Base-by-base conservation (phyloP, 116 monocot genomes). In the Trichopus zeylanicus region DNA sequence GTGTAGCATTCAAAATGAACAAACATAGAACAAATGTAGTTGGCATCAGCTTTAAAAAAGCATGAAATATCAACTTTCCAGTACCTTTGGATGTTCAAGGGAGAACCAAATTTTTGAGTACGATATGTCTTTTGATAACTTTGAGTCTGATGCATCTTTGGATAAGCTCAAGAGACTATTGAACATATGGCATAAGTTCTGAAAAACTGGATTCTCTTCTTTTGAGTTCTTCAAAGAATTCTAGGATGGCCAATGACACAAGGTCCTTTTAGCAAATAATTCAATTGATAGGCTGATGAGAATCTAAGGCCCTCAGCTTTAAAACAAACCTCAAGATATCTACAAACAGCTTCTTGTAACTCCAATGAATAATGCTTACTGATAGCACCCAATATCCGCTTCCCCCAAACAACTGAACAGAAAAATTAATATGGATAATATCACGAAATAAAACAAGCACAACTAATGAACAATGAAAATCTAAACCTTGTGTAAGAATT, bases 71-170 rank as follows among this genome's bases (percentile, higher is more conserved):
- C n/a, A n/a, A n/a, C n/a, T n/a, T n/a, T n/a, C n/a, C n/a, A 4
- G 6, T 68, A 94, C 93, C 93, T 94, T 78, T 21, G 89, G 93
- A 76, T 89, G 89, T 53, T 94, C 85, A 59, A 94, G 80, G 57
- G 73, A 82, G 48, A 94, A 80, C 82, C 82, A 94, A 32, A 86
- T 31, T 68, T 83, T 85, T 35, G 89, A 80, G 57, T 89, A 73
- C 51, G 73, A 72, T 2, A 66, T 56, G 66, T 73, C 68, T 10
- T 39, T 26, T 59, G 81, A 29, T 28, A 59, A 59, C 33, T 83
- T 85, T 35, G 89, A 80, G 57, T 89, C 75, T 51, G 73, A 72
- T 2, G 64, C 53, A 63, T 73, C 68, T 10, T 39, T 26, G 56
- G 81, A 29, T 28, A 59, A 59, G 38, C 73, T 70, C 48, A 65